phyloP scores from a whole-genome alignment of 2,329 filamentous ascomycete species.

The Phyllosticta paracitricarpa region DNA sequence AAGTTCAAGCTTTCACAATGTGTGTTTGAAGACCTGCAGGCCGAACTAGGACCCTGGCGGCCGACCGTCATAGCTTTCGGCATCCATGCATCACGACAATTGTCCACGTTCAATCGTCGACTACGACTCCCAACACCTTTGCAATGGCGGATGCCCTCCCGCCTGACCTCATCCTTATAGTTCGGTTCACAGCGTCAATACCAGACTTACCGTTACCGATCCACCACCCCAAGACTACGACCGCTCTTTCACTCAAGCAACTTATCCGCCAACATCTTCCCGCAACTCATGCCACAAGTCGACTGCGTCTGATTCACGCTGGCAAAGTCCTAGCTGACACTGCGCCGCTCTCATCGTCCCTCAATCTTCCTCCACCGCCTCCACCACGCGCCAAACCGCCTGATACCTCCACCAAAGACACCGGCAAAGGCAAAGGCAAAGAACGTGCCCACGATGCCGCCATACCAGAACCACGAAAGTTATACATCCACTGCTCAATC shows the following conservation, averaged over 20 bases:
- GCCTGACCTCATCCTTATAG: constrained; percentile 45
- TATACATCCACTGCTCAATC: constrained; percentile 95
- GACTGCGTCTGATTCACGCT: constrained; percentile 80
- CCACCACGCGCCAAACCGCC: constrained; percentile 30
- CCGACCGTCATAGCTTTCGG: neutral
- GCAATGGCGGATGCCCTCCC: constrained; percentile 1
- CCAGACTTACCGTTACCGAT: constrained; percentile 77
- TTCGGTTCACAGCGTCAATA: constrained; percentile 81
- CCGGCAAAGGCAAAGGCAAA: constrained; percentile 49
- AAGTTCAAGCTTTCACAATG: too few species aligned
- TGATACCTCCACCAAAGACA: constrained; percentile 16
- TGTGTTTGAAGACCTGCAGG: neutral
- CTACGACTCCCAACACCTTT: neutral
- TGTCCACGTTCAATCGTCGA: neutral
- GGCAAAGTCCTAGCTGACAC: constrained; percentile 76
- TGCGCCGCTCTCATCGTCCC: constrained; percentile 55
- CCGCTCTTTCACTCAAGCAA: constrained; percentile 70
- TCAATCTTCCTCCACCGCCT: constrained; percentile 53
- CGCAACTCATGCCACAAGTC: constrained; percentile 50
- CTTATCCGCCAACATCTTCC: constrained; percentile 66
- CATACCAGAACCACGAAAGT: constrained; percentile 35
- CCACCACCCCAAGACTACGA: constrained; percentile 55
- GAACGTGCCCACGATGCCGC: constrained; percentile 42
- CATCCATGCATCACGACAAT: neutral
- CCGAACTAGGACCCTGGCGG: neutral